Base-by-base conservation (phyloP, 805 yeast genomes). In the Huiozyma naganishii region DNA sequence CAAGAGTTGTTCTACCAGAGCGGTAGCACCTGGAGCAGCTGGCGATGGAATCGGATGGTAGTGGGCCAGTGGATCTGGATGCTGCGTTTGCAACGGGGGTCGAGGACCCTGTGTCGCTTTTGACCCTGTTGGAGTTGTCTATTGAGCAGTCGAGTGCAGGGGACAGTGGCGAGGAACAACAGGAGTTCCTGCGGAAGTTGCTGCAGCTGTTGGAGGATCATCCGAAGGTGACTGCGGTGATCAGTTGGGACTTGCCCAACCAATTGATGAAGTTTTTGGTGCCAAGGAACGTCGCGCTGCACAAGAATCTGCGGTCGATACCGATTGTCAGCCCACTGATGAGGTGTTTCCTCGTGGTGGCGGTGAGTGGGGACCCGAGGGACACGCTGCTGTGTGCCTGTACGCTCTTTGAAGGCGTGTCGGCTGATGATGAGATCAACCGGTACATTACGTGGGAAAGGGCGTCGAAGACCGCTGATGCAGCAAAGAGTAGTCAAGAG, bases 221-320 rank as follows among this genome's bases (percentile, higher is more conserved):
- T 55, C 67, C 70, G 12, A 71, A 70, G 8, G 61, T 86, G 29
- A 67, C 79, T 0, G 69, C 72, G 37, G 83, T 80, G 51, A 77
- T 88, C 47, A 95, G 95, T 2, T 89, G 97, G 97, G 97, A 89
- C 60, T 57, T 89, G n/a, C 95, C 95, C 1, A 72, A 71, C 30
- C 62, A 84, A 41, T 51, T 89, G 6, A 54, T 86, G 38, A 68
- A 69, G 7, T 83, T 72, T 57, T 57, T 81, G n/a, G 66, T 66
- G 27, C 47, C 47, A 8, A 43, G 55, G 6, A 63, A 62, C 10
- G 53, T 77, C 66, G 48, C 65, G 56, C 45, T 64, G 52, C 48
- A 38, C 29, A 36, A 36, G 4, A 57, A 45, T 40, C 52, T 63
- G 40, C 54, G 64, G 39, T 28, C 47, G 3, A 54, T 50, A 28